Base-by-base conservation (phyloP, 2,329 filamentous ascomycete species). In the Neopestalotiopsis sp. region DNA sequence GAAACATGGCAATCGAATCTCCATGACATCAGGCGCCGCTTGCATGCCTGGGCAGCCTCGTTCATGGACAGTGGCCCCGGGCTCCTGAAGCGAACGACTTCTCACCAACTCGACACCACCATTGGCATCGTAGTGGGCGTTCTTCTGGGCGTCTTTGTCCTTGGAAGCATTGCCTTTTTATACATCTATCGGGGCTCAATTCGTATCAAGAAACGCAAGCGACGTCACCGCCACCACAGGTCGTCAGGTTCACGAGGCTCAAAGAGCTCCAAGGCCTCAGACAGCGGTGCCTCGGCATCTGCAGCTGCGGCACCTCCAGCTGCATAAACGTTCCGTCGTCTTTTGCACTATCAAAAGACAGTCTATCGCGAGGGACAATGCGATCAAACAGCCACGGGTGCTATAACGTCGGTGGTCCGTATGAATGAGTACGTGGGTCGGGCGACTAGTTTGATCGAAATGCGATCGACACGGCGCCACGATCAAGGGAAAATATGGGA, bases 91-190 rank as follows among this genome's bases (percentile, higher is more conserved):
- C 69, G 74, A 57, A 38, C 68, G 9, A 66, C 70, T 20, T 57
- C 49, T 20, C 66, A 69, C 20, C 68, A 70, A 30, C 66, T 73
- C 34, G 72, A 75, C 65, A 71, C 67, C 28, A 75, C 71, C 0
- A 75, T 75, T 59, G 73, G 74, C 28, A 69, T 74, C 32, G 69
- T 75, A 30, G 74, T 75, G 40, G 74, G 74, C 40, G 67, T 75
- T 17, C 71, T 75, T 17, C 63, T 75, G 4, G 73, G 70, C 2
- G 71, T 72, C 4, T 75, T 75, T 42, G 14, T 75, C 3, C 32
- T 71, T 20, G 73, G 70, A 10, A 60, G 66, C 14, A 69, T 72
- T 24, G 59, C 67, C 5, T 75, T 75, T 61, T 14, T 74, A 52
- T 72, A 74, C 67, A 60, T 74, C 17, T 75, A 75, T 61, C 70